Base-by-base conservation (phyloP, 163 green algal genomes). In the Prototheca wickerhamii region DNA sequence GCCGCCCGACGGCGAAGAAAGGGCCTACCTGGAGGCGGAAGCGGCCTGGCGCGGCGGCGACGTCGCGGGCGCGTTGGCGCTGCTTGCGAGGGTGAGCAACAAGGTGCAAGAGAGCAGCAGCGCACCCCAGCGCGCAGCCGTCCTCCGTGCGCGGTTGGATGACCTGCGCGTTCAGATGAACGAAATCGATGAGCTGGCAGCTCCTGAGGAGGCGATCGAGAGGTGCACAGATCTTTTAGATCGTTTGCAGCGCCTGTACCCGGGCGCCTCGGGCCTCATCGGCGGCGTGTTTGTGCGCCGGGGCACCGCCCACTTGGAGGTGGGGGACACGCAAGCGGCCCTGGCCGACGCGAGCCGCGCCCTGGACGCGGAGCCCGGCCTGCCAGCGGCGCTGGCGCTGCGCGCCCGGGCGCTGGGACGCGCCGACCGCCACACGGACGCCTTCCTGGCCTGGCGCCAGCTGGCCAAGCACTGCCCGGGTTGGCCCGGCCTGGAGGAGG, bases 271-370 rank as follows among this genome's bases (percentile, higher is more conserved):
- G 23, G 71, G 71, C 18, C 52, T 78, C 33, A 58, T 25, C 35
- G 60, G 63, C 49, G 18, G 3, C n/a, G 3, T 64, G 25, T 44
- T 71, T 49, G 53, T 44, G 2, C 58, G 55, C 30, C 56, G 71
- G 35, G 65, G 44, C 18, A 58, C 73, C 61, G 71, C 78, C 5
- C 50, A 58, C 21, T 63, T 65, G 17, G 69, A 73, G 25, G 60
- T 76, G 42, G 59, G 58, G n/a, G 51, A 60, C 6, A 79, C 61
- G 60, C 59, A 63, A 2, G 50, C 52, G 0, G 82, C 82, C 3
- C 23, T 78, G 0, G 28, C 54, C n/a, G 82, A 83, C 42, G 71
- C 87, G 18, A 52, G 72, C 33, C 44, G 59, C 23, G 81, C 75
- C 3, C 58, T 89, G 54, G 17, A 35, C 18, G 55, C 75, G 30